Conservation (phyloP, 2,329 filamentous ascomycete species). For the Beauveria asiatica region DNA sequence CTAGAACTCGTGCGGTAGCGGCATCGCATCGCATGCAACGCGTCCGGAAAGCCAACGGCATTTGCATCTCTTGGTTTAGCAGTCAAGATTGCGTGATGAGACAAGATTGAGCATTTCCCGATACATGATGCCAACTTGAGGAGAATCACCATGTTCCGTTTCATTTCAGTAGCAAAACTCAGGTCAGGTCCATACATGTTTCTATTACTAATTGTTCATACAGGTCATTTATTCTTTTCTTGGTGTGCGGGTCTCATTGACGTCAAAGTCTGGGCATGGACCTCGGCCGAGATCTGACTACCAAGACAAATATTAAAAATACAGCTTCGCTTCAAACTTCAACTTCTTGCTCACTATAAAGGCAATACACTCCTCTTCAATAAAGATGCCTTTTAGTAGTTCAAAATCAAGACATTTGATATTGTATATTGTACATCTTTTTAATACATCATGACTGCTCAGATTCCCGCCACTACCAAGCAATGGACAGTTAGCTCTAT, state of each 20-base stretch:
- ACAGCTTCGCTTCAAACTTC: neutral
- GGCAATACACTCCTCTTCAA: no score
- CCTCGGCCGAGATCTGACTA: neutral
- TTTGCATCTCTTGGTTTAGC: no score
- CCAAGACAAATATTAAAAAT: neutral
- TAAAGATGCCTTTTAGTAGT: no score
- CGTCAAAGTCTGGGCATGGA: neutral
- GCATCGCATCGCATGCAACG: no score
- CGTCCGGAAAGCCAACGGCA: no score
- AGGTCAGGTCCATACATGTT: neutral
- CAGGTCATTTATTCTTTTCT: neutral
- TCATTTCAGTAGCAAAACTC: neutral
- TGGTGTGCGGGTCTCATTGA: neutral
- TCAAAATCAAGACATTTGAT: no score
- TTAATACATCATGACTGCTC: neutral
- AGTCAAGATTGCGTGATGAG: no score
- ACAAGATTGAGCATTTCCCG: no score
- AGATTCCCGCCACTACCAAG: slow-evolving; percentile 33
- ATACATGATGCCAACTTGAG: no score
- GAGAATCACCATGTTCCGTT: neutral
- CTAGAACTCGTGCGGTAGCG: no score
- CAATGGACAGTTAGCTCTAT: slow-evolving; percentile 47
- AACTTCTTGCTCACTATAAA: neutral
- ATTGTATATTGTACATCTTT: no score
- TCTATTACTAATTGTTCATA: neutral